Conservation (phyloP, 106 monocot species). For the Platanthera zijinensis region DNA sequence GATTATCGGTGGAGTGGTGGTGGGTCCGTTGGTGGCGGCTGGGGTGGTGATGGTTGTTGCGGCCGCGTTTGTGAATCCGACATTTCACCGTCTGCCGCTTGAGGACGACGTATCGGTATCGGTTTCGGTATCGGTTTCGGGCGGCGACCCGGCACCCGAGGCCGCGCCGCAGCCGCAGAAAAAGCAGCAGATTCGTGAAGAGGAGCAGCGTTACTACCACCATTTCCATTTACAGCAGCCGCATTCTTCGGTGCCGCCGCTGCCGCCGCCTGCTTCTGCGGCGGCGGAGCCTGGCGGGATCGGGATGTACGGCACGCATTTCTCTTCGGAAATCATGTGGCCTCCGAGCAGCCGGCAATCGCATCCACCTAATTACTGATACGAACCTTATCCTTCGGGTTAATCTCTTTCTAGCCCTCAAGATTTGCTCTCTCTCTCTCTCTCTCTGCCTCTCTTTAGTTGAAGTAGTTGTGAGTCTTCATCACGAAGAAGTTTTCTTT, state of each 20-base stretch:
- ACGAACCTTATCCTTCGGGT: neutral
- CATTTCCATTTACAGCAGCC: neutral
- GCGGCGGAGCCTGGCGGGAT: constrained; percentile 12
- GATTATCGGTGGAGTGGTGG: constrained; percentile 13
- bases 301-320: constrained; percentile 22
- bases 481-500: neutral
- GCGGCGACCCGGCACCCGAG: neutral
- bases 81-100: constrained; percentile 12
- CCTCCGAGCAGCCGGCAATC: constrained; percentile 12
- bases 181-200: neutral
- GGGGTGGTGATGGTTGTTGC: constrained; percentile 18
- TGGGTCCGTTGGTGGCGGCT: constrained; percentile 8
- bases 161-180: neutral
- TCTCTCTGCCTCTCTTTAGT: neutral
- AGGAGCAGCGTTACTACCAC: neutral
- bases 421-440: neutral
- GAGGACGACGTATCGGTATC: constrained; percentile 7
- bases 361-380: constrained; percentile 17
- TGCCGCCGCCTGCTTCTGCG: neutral
- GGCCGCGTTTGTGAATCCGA: constrained; percentile 16
- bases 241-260: neutral
- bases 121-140: neutral
- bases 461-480: neutral
- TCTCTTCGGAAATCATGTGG: constrained; percentile 20
- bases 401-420: neutral